Base-by-base conservation (phyloP, 352 stramenopile species). In the Blastocystis sp. region DNA sequence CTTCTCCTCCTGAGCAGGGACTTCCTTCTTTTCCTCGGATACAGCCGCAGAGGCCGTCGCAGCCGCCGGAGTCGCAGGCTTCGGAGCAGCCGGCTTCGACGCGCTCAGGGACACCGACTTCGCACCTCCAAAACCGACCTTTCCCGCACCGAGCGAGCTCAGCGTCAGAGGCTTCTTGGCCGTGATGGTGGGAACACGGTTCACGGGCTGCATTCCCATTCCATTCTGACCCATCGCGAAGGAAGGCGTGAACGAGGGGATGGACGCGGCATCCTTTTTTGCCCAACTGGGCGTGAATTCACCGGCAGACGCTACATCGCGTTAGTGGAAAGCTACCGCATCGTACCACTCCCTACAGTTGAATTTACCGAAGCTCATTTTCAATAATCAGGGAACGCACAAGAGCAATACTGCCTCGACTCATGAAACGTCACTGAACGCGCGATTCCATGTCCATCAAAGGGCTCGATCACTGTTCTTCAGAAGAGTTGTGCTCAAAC, bases 251-350 rank as follows among this genome's bases (percentile, higher is more conserved):
- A 81, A 81, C 21, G 69, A 81, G 36, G 69, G 69, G 51, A 81
- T 44, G 40, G 69, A 59, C 34, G 53, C 38, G 29, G 42, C 53
- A 61, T 64, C 49, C 42, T 64, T 64, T 29, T 64, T 64, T 32
- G 44, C 69, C 69, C 69, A 81, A 81, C 44, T 63, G 42, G 69
- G 69, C 27, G 69, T 81, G 34, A 81, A 81, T 40, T 81, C 69
- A 14, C 48, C 48, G 8, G 69, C 69, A 64, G 29, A 63, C n/a
- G 69, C 69, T 81, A 81, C 7, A 81, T 63, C 16, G 32, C 7
- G 69, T 81, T 64, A 64, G 44, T 40, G 29, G 24, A 24, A 21
- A 65, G 36, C 56, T 46, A 0, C 24, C 49, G 48, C 49, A 78
- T 21, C 11, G 40, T 24, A 38, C 14, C 42, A 65, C n/a, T 42